Evolutionary conservation across 495 filamentous ascomycete genomes (phyloP).

Genomic region (Hypomontagnella submonticulosa): DNA sequence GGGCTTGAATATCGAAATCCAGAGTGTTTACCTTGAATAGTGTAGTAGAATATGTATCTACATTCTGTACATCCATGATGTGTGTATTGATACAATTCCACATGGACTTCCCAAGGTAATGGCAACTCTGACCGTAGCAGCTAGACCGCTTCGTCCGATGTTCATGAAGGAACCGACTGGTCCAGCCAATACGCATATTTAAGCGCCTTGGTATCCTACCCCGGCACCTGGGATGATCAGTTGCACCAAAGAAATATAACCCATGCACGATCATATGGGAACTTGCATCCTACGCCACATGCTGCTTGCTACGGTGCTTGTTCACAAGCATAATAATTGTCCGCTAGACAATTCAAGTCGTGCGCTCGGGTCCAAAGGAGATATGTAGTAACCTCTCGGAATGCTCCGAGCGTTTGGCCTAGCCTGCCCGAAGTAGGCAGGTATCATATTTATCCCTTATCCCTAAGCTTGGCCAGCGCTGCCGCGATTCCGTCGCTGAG

Average conservation of each 20-base stretch:
- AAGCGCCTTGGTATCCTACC: constrained; percentile 3
- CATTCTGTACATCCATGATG: no score
- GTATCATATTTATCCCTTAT: constrained; percentile 52
- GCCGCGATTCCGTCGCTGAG: constrained; percentile 65
- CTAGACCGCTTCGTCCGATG: constrained; percentile 21
- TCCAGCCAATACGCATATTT: neutral
- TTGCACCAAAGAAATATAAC: constrained; percentile 14
- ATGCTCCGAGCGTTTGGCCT: constrained; percentile 25
- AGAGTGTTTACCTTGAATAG: neutral
- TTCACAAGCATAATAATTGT: constrained; percentile 9
- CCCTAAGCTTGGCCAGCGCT: constrained; percentile 62
- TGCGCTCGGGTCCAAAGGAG: constrained; percentile 1
- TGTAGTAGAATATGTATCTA: no score
- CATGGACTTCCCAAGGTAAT: constrained; percentile 9
- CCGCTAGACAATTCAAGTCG: constrained; percentile 19
- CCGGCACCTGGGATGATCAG: constrained; percentile 3
- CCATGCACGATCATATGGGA: constrained; percentile 30
- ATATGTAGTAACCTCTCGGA: constrained; percentile 17
- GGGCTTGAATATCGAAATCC: no score
- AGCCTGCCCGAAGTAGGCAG: constrained; percentile 30
- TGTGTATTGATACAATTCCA: no score
- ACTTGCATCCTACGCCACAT: constrained; percentile 28
- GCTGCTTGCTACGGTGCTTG: constrained; percentile 21
- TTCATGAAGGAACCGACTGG: constrained; percentile 13
- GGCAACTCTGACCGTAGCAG: constrained; percentile 10